Percentiles rank a stretch among this genome's conserved stretches.
phyloP scores from a whole-genome alignment of 768 basidiomycete species.

The Leucocoprinus birnbaumii region DNA sequence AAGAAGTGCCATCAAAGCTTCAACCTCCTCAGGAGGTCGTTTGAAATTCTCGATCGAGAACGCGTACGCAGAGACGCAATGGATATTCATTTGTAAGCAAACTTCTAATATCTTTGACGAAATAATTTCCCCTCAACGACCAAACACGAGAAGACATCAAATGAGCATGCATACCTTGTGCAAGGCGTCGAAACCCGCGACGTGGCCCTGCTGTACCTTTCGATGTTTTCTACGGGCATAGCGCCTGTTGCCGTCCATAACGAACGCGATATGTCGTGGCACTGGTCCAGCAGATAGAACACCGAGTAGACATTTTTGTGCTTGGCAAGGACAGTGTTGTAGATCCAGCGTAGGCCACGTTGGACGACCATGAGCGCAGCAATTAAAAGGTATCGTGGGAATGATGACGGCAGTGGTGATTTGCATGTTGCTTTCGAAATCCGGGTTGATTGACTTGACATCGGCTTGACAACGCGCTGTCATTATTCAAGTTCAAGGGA shows the following conservation, averaged over 20 bases:
- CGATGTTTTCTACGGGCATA: conserved; percentile 74
- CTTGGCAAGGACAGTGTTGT: conserved; percentile 27
- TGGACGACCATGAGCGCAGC: conserved; percentile 18
- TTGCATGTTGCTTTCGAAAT: no score
- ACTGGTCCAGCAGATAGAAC: conserved; percentile 81
- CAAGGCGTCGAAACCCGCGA: conserved; percentile 79
- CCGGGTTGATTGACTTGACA: no score
- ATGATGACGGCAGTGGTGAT: background rate
- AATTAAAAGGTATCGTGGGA: conserved; percentile 7
- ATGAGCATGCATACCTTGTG: conserved; percentile 54
- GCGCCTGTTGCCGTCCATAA: conserved; percentile 96
- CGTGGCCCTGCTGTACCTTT: conserved; percentile 75
- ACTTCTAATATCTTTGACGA: conserved; percentile 72
- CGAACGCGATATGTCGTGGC: conserved; percentile 88
- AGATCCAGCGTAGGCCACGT: conserved; percentile 27
- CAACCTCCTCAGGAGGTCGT: conserved; percentile 80
- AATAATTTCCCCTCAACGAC: background rate
- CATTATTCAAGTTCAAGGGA: no score
- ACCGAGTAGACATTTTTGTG: conserved; percentile 50
- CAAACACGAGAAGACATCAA: background rate
- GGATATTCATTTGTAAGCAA: conserved; percentile 75
- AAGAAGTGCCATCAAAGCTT: conserved; percentile 82
- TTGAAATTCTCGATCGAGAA: conserved; percentile 98
- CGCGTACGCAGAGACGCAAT: conserved; percentile 92
- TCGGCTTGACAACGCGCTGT: no score